phyloP scores from a whole-genome alignment of 2,329 filamentous ascomycete genomes.

The Diaporthe australafricana region DNA sequence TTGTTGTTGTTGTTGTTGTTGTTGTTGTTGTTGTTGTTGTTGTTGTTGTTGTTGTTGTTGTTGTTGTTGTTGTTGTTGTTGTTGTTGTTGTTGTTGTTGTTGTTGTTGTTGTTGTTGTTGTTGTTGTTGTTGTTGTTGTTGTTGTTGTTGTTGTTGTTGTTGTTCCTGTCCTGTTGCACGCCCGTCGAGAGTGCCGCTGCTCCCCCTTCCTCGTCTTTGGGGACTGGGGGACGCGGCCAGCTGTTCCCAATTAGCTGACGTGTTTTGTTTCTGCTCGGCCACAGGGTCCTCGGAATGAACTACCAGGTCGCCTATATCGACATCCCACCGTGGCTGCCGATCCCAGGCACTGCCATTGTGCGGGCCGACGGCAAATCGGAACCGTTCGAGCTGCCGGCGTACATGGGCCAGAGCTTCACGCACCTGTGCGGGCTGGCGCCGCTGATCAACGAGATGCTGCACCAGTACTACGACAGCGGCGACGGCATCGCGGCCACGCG shows the following conservation, averaged over 20 bases:
- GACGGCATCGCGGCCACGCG: constrained; percentile 23
- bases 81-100: too few relatives aligned
- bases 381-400: constrained; percentile 37
- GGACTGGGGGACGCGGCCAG: not conserved
- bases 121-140: too few relatives aligned
- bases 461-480: constrained; percentile 33
- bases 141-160: too few relatives aligned
- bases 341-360: constrained; percentile 27
- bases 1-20: too few relatives aligned
- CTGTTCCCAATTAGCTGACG: not conserved
- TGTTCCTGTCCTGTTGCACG: too few relatives aligned
- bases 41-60: too few relatives aligned
- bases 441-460: constrained; percentile 34
- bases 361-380: constrained; percentile 7
- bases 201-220: not conserved
- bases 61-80: too few relatives aligned
- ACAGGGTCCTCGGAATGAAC: constrained; percentile 33
- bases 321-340: constrained; percentile 28
- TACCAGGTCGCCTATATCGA: constrained; percentile 24
- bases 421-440: constrained; percentile 37
- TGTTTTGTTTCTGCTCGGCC: too few relatives aligned
- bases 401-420: constrained; percentile 39
- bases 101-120: too few relatives aligned
- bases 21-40: too few relatives aligned
- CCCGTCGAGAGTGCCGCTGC: too few relatives aligned